phyloP scores from a whole-genome alignment of 345 rosid species.

The Linum lewisii region DNA sequence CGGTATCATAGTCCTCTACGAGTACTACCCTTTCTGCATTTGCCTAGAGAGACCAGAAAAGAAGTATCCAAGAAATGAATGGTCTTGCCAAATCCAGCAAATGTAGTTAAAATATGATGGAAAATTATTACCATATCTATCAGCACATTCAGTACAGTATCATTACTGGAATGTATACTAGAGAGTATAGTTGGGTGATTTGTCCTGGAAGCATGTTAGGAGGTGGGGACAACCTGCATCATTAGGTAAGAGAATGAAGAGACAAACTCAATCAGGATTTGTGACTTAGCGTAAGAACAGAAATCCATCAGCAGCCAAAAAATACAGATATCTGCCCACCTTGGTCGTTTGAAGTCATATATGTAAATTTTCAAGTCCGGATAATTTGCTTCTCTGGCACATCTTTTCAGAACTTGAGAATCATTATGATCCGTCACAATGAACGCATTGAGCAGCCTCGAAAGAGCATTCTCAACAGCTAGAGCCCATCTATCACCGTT shows the following conservation, averaged over 20 bases:
- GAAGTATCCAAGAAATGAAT: slow-evolving; percentile 2
- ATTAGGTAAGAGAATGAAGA: slow-evolving; percentile 16
- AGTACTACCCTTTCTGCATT: slow-evolving; percentile 85
- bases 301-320: neutral
- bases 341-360: slow-evolving; percentile 79
- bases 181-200: slow-evolving; percentile 71
- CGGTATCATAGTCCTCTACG: slow-evolving; percentile 72
- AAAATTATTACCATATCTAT: slow-evolving; percentile 66
- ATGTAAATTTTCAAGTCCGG: slow-evolving; percentile 57
- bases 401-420: slow-evolving; percentile 50
- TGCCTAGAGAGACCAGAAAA: slow-evolving; percentile 36
- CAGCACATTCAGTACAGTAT: slow-evolving; percentile 77
- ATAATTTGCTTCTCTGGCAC: slow-evolving; percentile 67
- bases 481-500: slow-evolving; percentile 77
- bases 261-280: slow-evolving; percentile 9
- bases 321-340: slow-evolving; percentile 29
- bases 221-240: slow-evolving; percentile 63
- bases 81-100: neutral
- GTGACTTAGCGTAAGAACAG: slow-evolving; percentile 2
- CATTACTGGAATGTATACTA: slow-evolving; percentile 55
- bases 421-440: slow-evolving; percentile 82
- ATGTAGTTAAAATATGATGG: slow-evolving; percentile 3
- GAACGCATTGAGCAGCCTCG: slow-evolving; percentile 83
- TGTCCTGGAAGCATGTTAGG: slow-evolving; percentile 65
- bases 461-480: slow-evolving; percentile 83